These are phyloP conservation scores for Blastobotrys ciferrii DNA, from an alignment of 1,139 yeast species.

Conservation along the genomic window DNA sequence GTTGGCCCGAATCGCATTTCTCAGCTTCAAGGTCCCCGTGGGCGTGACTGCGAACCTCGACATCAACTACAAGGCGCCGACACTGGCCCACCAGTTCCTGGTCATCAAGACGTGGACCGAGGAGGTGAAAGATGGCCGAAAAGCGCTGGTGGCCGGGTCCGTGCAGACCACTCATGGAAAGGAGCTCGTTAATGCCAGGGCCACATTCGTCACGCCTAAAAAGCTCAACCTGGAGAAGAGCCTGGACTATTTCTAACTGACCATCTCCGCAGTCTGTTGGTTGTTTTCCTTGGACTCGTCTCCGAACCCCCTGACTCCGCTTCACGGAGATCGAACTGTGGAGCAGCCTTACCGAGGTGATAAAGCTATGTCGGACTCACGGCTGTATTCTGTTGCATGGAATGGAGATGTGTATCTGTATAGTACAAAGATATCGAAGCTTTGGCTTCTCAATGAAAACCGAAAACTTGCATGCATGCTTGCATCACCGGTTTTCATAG, in stretches of 20 bases:
- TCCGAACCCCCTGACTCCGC: slow-evolving; percentile 11
- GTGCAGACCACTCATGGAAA: slow-evolving; percentile 43
- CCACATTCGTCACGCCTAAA: slow-evolving; percentile 26
- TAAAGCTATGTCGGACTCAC: too few relatives aligned
- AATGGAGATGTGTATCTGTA: too few relatives aligned
- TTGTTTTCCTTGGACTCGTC: slow-evolving; percentile 8
- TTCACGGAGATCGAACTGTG: too few relatives aligned
- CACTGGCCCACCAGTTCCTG: slow-evolving; percentile 76
- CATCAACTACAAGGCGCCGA: slow-evolving; percentile 66
- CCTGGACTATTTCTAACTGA: slow-evolving; percentile 12
- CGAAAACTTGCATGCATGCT: too few relatives aligned
- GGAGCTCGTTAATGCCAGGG: slow-evolving; percentile 38
- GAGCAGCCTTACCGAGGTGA: too few relatives aligned
- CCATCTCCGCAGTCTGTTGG: too few relatives aligned
- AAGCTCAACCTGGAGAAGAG: slow-evolving; percentile 19
- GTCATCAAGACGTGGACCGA: slow-evolving; percentile 54
- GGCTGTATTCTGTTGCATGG: too few relatives aligned
- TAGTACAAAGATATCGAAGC: too few relatives aligned
- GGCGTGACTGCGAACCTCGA: slow-evolving; percentile 48
- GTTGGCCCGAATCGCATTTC: slow-evolving; percentile 56
- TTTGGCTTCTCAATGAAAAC: too few relatives aligned
- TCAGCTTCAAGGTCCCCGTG: slow-evolving; percentile 27
- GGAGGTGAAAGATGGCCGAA: slow-evolving; percentile 36
- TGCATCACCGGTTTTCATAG: too few relatives aligned
- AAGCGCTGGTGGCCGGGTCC: slow-evolving; percentile 42